Evolutionary conservation across 2,329 filamentous ascomycete genomes (phyloP), one percentile per base, ranked within the genome.

Genomic region (Fusarium acutatum): DNA sequence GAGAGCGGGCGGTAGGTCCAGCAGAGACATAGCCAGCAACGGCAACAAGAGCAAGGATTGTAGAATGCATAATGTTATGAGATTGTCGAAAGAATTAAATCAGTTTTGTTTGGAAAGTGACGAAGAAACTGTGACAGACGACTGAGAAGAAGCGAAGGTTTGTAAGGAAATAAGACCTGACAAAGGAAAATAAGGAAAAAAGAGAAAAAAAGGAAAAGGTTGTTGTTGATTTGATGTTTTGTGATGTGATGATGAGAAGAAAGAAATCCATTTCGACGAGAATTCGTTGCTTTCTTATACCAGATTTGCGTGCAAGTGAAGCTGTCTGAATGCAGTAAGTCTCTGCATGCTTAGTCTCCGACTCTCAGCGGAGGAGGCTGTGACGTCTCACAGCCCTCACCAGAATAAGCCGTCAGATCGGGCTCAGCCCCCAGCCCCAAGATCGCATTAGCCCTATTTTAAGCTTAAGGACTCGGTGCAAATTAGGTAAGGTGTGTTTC

Each of bases 171-270:
- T 68, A 60, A 59, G 22, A 74, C 58, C 46, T 50, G 43, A 74
- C 71, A 71, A 74, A 73, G 62, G 71, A 72, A 71, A 71, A 73
- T 61, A 57, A 72, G 61, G 52, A 64, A 67, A 68, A 7, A 49
- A 43, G 54, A 57, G 24, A 57, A 12, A 38, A 50, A 61, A 61
- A 60, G 22, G 30, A 14, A 60, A 38, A 22, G 14, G 52, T 28
- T 43, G 37, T 59, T 52, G 49, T 60, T 73, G 58, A 54, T 59
- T 56, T 71, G 64, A 49, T 61, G 59, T 58, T 74, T 64, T 74
- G 35, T 54, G 49, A 37, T 72, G 54, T 74, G 71, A 73, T 73
- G 62, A 72, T 68, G 67, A 73, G 64, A 68, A 54, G 26, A 32
- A 38, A 37, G 64, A 54, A 40, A 7, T 26, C 8, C n/a, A 46